phyloP scores from a whole-genome alignment of 306 rosid species.

The Dryas alaskensis region DNA sequence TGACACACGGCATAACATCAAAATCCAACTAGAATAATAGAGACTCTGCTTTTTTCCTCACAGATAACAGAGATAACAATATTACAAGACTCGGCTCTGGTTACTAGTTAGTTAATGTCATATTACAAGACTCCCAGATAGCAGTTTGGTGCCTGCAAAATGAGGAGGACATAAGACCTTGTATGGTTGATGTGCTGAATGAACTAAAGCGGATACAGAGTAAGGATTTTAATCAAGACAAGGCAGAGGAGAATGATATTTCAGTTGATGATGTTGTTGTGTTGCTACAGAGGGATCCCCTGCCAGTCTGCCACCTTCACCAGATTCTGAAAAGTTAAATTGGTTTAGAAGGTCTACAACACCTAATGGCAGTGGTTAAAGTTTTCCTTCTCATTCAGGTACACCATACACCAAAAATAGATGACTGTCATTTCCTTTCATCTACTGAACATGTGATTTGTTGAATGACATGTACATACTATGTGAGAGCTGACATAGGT shows the following conservation, averaged over 20 bases:
- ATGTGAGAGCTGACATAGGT: conserved; percentile 16
- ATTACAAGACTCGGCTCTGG: no score
- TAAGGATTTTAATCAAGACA: conserved; percentile 30
- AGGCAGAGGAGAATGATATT: conserved; percentile 48
- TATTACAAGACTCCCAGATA: no score
- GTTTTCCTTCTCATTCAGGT: neutral
- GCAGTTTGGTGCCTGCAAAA: conserved; percentile 75
- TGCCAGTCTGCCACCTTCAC: conserved; percentile 51
- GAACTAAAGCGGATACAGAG: conserved; percentile 48
- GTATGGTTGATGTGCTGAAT: conserved; percentile 56
- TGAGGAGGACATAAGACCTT: conserved; percentile 62
- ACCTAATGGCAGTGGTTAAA: conserved; percentile 50
- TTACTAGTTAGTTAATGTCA: no score
- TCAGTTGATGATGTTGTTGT: conserved; percentile 42
- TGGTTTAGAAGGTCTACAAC: conserved; percentile 39
- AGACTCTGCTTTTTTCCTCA: no score
- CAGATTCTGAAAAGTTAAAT: conserved; percentile 37
- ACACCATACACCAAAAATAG: no score
- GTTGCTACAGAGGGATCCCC: conserved; percentile 44
- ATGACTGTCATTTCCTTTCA: conserved; percentile 10
- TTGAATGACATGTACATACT: conserved; percentile 38
- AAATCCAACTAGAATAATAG: no score
- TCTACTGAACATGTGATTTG: conserved; percentile 7
- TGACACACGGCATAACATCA: no score
- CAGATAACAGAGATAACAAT: no score